phyloP scores from a whole-genome alignment of 164 flowering plant species.

The Vitis labrusca region DNA sequence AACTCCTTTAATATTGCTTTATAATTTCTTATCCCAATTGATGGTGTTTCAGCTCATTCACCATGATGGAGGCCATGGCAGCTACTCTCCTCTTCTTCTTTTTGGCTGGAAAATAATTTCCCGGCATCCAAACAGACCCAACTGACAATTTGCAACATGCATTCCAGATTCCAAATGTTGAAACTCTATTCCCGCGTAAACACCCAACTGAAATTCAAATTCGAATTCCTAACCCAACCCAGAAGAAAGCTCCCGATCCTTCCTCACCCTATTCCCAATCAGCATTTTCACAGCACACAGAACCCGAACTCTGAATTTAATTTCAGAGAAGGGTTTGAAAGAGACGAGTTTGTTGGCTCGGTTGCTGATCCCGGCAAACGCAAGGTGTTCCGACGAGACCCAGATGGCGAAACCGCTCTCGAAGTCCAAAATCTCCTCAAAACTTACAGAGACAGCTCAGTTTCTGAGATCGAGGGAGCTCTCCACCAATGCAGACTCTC shows the following conservation, averaged over 20 bases:
- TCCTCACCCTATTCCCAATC: background rate
- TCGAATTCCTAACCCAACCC: slow-evolving; percentile 1
- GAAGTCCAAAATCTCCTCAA: slow-evolving; percentile 54
- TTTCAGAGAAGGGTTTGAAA: background rate
- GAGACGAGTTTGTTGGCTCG: background rate
- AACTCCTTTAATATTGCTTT: no score
- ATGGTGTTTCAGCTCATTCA: no score
- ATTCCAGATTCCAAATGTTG: slow-evolving; percentile 14
- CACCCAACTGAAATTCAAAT: slow-evolving; percentile 18
- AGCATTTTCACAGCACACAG: background rate
- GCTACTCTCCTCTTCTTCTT: no score
- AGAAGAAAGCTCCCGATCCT: slow-evolving; percentile 4
- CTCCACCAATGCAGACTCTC: slow-evolving; percentile 37
- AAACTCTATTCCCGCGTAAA: slow-evolving; percentile 13
- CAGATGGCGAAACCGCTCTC: slow-evolving; percentile 25
- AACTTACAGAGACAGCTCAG: slow-evolving; percentile 27
- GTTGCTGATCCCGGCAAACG: slow-evolving; percentile 1
- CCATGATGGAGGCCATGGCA: no score
- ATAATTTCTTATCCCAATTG: no score
- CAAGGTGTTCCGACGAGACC: slow-evolving; percentile 1
- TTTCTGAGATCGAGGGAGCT: slow-evolving; percentile 34
- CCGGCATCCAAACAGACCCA: background rate
- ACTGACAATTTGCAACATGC: background rate
- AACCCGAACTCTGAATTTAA: background rate
- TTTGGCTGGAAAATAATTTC: background rate